Base-by-base conservation (phyloP, 495 filamentous ascomycete species). In the Hypoxylon cercidicola region DNA sequence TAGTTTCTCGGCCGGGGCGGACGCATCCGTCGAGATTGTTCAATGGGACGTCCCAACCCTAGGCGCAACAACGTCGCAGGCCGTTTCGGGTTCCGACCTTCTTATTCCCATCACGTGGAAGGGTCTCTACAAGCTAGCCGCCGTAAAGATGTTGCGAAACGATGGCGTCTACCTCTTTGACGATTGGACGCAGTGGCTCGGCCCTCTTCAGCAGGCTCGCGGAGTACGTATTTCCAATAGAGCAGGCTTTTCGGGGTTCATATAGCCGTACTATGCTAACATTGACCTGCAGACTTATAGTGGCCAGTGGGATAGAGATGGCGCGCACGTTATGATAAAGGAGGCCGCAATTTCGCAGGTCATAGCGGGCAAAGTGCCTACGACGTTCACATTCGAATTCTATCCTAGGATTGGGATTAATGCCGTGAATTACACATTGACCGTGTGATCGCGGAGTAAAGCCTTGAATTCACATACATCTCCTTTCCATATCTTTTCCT, bases 141-240 rank as follows among this genome's bases (percentile, higher is more conserved):
- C 86, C 12, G 79, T 87, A 0, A 83, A 85, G 71, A 84, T 83
- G n/a, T 30, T 82, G 3, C 77, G 73, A n/a, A 66, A 60, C 2
- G 81, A 82, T 59, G 82, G 83, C 1, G 73, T 63, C 16, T 83
- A 79, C 55, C 64, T 89, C 28, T 76, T 83, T 13, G 87, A 88
- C 65, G 77, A 80, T 30, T 89, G 84, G 84, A 88, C 85, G 0
- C 60, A 77, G 55, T 88, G 74, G 13, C 69, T 87, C 8, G 83
- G 85, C 0, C 76, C 79, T 15, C 68, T 89, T 18, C 85, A 88
- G 55, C 72, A 83, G 60, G 84, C 76, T 0, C 55, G 72, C 35
- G 71, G 66, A 75, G 40, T 43, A 19, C 6, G 40, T 43, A 18
- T 19, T 19, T 3, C 16, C 40, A 19, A 2, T 1, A 15, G 39